Evolutionary conservation across 805 yeast species (phyloP).

Genomic region (Hyphopichia homilentoma): DNA sequence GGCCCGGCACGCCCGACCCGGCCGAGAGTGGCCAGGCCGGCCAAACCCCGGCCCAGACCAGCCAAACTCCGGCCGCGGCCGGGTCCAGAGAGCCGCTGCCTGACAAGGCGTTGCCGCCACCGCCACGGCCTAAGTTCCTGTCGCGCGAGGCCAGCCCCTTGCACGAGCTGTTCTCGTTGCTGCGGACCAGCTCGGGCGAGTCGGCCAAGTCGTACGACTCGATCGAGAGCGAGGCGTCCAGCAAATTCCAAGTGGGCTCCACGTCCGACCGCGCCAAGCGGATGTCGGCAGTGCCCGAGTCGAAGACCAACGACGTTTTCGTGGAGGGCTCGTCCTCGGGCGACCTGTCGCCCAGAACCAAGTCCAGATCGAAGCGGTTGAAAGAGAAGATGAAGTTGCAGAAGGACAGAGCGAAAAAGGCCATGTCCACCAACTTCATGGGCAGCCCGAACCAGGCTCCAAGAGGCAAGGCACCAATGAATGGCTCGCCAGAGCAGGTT

Average conservation of each 20-base stretch:
- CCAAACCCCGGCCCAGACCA: background rate
- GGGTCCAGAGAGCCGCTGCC: no score
- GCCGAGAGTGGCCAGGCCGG: background rate
- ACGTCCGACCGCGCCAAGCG: constrained; percentile 3
- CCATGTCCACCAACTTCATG: background rate
- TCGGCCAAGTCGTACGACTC: constrained; percentile 24
- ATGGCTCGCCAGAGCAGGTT: no score
- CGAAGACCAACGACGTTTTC: no score
- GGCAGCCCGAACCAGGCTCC: background rate
- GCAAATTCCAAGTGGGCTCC: constrained; percentile 19
- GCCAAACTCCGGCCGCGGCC: background rate
- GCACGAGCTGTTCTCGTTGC: background rate
- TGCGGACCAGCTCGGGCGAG: constrained; percentile 4
- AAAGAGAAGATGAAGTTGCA: constrained; percentile 1
- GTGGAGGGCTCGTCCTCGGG: background rate
- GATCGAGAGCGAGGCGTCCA: constrained; percentile 27
- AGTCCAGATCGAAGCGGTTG: constrained; percentile 5
- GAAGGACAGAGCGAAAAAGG: constrained; percentile 2
- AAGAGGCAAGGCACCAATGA: no score
- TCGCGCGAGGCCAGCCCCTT: background rate
- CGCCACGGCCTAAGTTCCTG: background rate
- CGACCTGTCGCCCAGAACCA: background rate
- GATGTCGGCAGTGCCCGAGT: no score
- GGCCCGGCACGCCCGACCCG: background rate
- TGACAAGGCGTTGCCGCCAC: background rate